Evolutionary conservation across 2,329 filamentous ascomycete genomes (phyloP), one percentile per base, ranked within the genome.

Genomic region (Tolypocladium nubicola): DNA sequence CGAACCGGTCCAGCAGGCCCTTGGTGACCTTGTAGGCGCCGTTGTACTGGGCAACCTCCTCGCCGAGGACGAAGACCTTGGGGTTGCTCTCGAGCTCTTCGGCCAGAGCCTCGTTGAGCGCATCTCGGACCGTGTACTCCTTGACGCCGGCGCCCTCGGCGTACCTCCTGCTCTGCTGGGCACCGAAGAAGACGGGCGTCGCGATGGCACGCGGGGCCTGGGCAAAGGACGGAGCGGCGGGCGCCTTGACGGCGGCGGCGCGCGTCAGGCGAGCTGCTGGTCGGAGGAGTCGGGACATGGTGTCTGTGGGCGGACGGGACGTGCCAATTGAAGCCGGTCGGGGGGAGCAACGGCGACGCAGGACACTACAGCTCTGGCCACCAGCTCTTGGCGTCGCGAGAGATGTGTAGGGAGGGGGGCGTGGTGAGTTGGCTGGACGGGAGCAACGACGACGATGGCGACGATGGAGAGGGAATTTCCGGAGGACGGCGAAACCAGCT

Each of bases 1-100:
- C 94, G 74, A 99, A 99, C 68, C 93, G 89, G 78, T 99, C 94
- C 69, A 97, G 76, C 62, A 99, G 85, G 66, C 94, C 94, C 82
- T 96, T 97, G 70, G 94, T 99, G 72, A 99, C 93, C 80, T 99
- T 99, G 86, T 99, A 99, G 71, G 93, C 93, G 81, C 94, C 94
- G 76, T 99, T 99, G 82, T 99, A 99, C 79, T 99, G 94, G 68
- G 94, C 94, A 70, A 99, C 94, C 80, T 99, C 94, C 82, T 99
- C 94, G 69, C 94, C 94, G 59, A 99, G 76, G 66, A 99, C 79
- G 75, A 97, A 99, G 67, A 97, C 92, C 82, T 97, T 97, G 63
- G 87, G 82, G 76, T 99, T 96, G 71, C 76, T 73, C 81, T 97
- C 92, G 75, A 99, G 86, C 82, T 99, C 94, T 80, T 99, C 94